Base-by-base conservation (phyloP, 2,329 filamentous ascomycete genomes). In the Aspergillus ochraceus region DNA sequence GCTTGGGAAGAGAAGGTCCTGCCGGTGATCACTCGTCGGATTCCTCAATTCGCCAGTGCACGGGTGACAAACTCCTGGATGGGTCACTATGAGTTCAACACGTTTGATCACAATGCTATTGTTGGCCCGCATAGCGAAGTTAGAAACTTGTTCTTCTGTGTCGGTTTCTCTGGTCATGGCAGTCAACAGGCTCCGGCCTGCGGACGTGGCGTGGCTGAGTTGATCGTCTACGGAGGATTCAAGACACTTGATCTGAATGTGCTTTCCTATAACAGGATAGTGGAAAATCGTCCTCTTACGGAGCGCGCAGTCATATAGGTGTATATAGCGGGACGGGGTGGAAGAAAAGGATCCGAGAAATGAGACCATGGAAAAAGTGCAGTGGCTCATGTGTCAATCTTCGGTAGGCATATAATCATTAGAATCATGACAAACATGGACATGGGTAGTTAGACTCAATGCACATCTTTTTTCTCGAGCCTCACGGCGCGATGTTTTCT, bases 1-100 rank as follows among this genome's bases (percentile, higher is more conserved):
- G 61, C 52, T 17, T 64, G 63, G 61, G 42, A 51, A 1, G 49
- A 65, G 6, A 65, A 65, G 45, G 46, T 65, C 17, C n/a, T 63
- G 11, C 63, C 63, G 4, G 36, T 65, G 6, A 64, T 65, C 24
- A 20, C 62, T 26, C 62, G 50, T 6, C 45, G 60, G 6, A 20
- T 66, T 45, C 64, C 62, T 52, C 49, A 53, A 32, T 62, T 66
- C 29, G 29, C 39, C 2, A 55, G 29, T 4, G 62, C 62, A 3
- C 58, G 53, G 1, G 60, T 66, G 17, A 66, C 57, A 1, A 39
- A 63, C 49, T 50, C 57, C 4, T 66, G 64, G 64, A 55, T 66
- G 36, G 64, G 64, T 10, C 64, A 66, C 53, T 66, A 64, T 46
- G 64, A 66, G 46, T 64, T 65, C 55, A 64, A 65, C 47, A 65